Base-by-base conservation (phyloP, 2,329 filamentous ascomycete species). In the Calonectria multiphialidica region DNA sequence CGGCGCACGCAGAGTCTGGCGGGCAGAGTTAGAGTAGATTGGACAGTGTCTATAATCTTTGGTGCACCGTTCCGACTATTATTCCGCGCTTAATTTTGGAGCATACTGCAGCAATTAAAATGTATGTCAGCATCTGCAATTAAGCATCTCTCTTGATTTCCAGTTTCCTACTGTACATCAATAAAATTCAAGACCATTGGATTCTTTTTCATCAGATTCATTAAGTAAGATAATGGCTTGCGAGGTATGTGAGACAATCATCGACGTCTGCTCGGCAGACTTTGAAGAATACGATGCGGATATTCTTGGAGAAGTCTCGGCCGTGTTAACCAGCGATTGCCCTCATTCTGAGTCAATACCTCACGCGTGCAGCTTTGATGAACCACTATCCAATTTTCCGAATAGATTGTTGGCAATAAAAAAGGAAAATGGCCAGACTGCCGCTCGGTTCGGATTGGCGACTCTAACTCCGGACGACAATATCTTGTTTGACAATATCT, bases 201-300 rank as follows among this genome's bases (percentile, higher is more conserved):
- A 50, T 50, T 18, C 25, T 30, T 6, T 4, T 21, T 13, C 12
- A 3, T 23, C 16, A 25, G 13, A 13, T 21, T 49, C 6, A 15
- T 28, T 50, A 3, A 16, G 7, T n/a, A 7, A 50, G 18, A 0
- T 80, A 93, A 37, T 82, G 87, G 33, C 44, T 1, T 73, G 72
- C 10, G 15, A 62, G 37, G 45, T 55, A 12, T 73, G 72, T 13
- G 72, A 67, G 2, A 73, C 59, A 15, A 71, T 73, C 35, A 62
- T 66, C 35, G 68, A 73, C 5, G 53, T 73, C 5, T 73, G 47
- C 50, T 30, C 49, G 18, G 72, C 72, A 5, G 28, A 23, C 9
- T 73, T 73, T 16, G 50, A 71, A 25, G 72, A 73, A 55, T 66
- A 45, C 23, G 68, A 73, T 35, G 68, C 55, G 8, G 72, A 73